Evolutionary conservation across 2,329 filamentous ascomycete species (phyloP), one percentile per base, ranked within the genome.

Genomic region (Microsporum audouinii): DNA sequence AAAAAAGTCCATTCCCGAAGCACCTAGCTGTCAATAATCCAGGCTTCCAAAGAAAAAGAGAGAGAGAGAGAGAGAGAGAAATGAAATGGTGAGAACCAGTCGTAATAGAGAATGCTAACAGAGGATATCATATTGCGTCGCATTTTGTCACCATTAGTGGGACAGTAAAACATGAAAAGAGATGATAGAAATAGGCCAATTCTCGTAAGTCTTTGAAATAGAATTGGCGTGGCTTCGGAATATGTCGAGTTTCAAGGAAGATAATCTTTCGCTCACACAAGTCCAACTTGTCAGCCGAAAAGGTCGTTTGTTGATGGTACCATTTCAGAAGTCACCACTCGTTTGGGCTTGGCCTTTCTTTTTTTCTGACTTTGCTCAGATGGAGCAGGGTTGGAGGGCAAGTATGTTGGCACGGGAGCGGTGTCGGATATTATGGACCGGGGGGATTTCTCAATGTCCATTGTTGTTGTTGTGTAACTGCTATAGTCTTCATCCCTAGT

Each of bases 311-410:
- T 60, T 12, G 60, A 62, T 6, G 62, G 62, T 36, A 63, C 62
- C 62, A 63, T 55, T 51, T 63, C 62, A 7, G 61, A 33, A 31
- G 62, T 63, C 33, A 63, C 58, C n/a, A 33, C 51, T 56, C 62
- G 60, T 34, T 58, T 36, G 17, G 36, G 61, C 36, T 62, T 62
- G 17, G 38, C 34, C n/a, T 63, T 60, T 12, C 51, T 29, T 49
- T 60, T 63, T 4, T 36, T 49, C 34, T 29, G 43, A 5, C 27
- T 49, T 36, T 36, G 17, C 23, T 59, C 57, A 14, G 56, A 45
- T 1, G 56, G 56, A 31, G 17, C 27, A 23, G 57, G 39, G 43
- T 59, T 45, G 14, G 33, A 33, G 3, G 57, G 57, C 17, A 45
- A n/a, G 23, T 41, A 45, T 31, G 57, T 49, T 23, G 57, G 57